Conservation (phyloP, 164 flowering plant species). For the Saururus chinensis region DNA sequence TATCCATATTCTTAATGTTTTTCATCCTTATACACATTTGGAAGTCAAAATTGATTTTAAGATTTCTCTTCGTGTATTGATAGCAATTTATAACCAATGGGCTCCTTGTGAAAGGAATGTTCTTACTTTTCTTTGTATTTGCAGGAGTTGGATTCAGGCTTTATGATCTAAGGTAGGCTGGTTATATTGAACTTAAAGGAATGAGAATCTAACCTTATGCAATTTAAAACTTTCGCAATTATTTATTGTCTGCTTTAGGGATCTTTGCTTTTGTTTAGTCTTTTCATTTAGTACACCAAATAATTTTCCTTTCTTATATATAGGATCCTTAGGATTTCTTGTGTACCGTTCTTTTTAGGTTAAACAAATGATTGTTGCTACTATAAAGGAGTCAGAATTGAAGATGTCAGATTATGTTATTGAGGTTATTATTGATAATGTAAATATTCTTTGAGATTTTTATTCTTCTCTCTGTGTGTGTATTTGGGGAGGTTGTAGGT, state of each 20-base stretch:
- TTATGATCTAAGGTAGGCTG: conserved; percentile 73
- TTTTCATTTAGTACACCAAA: too few relatives aligned
- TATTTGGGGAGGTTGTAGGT: background rate
- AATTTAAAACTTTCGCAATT: background rate
- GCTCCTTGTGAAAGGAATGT: background rate
- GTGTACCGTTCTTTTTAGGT: conserved; percentile 34
- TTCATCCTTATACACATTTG: conserved; percentile 65
- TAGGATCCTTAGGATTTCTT: background rate
- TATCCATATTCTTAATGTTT: conserved; percentile 60
- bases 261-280: background rate
- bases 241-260: background rate
- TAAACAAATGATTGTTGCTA: conserved; percentile 76
- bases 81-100: background rate
- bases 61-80: conserved; percentile 6
- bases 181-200: conserved; percentile 81
- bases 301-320: background rate
- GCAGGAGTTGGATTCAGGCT: conserved; percentile 78
- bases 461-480: background rate
- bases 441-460: conserved; percentile 4
- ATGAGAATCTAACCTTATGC: conserved; percentile 26
- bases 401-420: conserved; percentile 59
- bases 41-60: conserved; percentile 76
- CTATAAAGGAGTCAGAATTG: conserved; percentile 57
- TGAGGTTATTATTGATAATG: conserved; percentile 70
- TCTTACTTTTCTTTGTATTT: background rate